Base-by-base conservation (phyloP, 495 filamentous ascomycete species). In the Aspergillus saccharolyticus region DNA sequence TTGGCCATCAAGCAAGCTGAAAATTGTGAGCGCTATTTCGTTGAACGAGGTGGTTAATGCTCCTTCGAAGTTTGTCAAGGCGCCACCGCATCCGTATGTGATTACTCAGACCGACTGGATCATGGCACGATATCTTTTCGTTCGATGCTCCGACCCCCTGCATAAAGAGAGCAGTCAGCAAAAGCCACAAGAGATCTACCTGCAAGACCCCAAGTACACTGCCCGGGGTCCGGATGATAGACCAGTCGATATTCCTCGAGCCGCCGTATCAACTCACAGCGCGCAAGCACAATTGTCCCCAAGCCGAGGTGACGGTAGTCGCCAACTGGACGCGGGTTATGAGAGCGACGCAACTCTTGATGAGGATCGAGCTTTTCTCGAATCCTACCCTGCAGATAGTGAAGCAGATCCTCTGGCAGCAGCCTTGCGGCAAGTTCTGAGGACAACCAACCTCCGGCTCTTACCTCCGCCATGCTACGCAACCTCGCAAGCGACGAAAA, bases 31-130 rank as follows among this genome's bases (percentile, higher is more conserved):
- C 2, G 88, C 87, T 4, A 70, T 97, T n/a, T 85, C 88, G 28
- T 69, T 97, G 52, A 92, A 93, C 65, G 93, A 97, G 63, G 86
- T 97, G 52, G 85, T 96, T 62, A 96, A 96, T 63, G 78, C 76
- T 0, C 83, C 90, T 0, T 28, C 72, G 0, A 62, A 88, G 50
- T 96, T 89, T 61, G 66, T 79, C n/a, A n/a, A n/a, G n/a, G 20
- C 53, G 16, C n/a, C 53, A 77, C 70, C 0, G 33, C 3, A 0
- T n/a, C 87, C 86, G 0, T 81, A 88, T 30, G 93, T 96, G 16
- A 86, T 97, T 2, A 67, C 78, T 4, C 78, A 90, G 33, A 72
- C 87, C 15, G 87, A 95, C 60, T 97, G 93, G 93, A 92, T 95
- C 57, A 92, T 96, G 64, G 88, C 89, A 20, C 80, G 93, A 56